Conservation (phyloP, 1,139 yeast genomes). For the Saccharomyces hybrid region DNA sequence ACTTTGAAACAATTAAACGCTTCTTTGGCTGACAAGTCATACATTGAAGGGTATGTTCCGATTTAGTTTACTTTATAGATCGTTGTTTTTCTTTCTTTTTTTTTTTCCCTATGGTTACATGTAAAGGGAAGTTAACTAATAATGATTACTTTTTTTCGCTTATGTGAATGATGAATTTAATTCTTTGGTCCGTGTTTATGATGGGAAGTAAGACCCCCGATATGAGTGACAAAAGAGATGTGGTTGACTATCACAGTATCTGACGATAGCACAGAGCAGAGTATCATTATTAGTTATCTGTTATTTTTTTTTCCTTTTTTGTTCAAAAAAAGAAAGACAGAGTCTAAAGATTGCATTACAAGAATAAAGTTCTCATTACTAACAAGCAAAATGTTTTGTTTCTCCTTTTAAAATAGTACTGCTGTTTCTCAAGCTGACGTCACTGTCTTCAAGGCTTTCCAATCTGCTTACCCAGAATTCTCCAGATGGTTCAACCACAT, state of each 20-base stretch:
- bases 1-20: conserved; percentile 80
- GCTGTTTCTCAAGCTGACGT: conserved; percentile 95
- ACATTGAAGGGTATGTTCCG: conserved; percentile 81
- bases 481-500: conserved; percentile 99
- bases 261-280: conserved; percentile 6
- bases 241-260: conserved; percentile 18
- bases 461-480: conserved; percentile 84
- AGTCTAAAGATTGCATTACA: not conserved
- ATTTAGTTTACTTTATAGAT: not conserved
- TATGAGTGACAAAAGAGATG: conserved; percentile 49
- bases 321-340: conserved; percentile 1
- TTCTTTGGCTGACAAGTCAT: conserved; percentile 85
- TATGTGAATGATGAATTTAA: conserved; percentile 53
- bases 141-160: not conserved
- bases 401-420: conserved; percentile 40
- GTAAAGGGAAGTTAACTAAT: not conserved
- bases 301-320: not conserved
- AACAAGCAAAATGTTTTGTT: not conserved
- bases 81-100: conserved; percentile 4
- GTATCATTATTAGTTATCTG: not conserved
- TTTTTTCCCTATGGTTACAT: not conserved
- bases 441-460: conserved; percentile 90
- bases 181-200: conserved; percentile 91
- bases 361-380: not conserved
- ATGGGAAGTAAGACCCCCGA: conserved; percentile 93